A percentile compares a stretch with the other conserved stretches of the same genome.
These are phyloP conservation scores for Acacia acuminata DNA, from an alignment of 306 rosid species.

Conservation along the genomic window DNA sequence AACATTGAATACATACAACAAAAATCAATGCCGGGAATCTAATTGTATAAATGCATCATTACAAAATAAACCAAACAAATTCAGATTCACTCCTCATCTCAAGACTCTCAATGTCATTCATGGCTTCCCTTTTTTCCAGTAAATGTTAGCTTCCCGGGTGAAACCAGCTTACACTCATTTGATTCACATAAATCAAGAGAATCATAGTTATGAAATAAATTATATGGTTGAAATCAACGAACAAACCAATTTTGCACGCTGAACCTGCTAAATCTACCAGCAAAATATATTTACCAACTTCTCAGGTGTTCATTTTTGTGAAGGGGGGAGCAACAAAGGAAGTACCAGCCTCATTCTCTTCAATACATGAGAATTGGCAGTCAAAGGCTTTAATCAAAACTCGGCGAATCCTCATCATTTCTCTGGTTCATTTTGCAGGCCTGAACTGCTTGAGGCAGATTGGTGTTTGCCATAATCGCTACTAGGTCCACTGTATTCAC, in stretches of 20 bases:
- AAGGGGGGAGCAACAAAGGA: neutral
- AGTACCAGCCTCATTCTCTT: neutral
- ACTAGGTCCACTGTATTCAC: slow-evolving; percentile 44
- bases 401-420: slow-evolving; percentile 1
- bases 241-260: neutral
- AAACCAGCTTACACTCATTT: slow-evolving; percentile 16
- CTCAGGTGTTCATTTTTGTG: neutral
- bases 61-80: neutral
- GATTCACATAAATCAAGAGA: slow-evolving; percentile 4
- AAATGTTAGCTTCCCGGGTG: slow-evolving; percentile 15
- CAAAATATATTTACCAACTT: slow-evolving; percentile 15
- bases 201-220: neutral
- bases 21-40: neutral
- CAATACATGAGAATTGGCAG: slow-evolving; percentile 20
- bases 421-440: slow-evolving; percentile 45
- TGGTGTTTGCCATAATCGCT: slow-evolving; percentile 47
- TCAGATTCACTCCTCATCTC: neutral
- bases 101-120: neutral
- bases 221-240: neutral
- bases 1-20: neutral
- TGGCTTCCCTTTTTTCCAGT: neutral
- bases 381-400: slow-evolving; percentile 26
- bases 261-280: slow-evolving; percentile 3
- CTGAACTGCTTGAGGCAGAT: slow-evolving; percentile 51
- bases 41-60: neutral